phyloP scores from a whole-genome alignment of 306 rosid species.

The Citrullus colocynthis region DNA sequence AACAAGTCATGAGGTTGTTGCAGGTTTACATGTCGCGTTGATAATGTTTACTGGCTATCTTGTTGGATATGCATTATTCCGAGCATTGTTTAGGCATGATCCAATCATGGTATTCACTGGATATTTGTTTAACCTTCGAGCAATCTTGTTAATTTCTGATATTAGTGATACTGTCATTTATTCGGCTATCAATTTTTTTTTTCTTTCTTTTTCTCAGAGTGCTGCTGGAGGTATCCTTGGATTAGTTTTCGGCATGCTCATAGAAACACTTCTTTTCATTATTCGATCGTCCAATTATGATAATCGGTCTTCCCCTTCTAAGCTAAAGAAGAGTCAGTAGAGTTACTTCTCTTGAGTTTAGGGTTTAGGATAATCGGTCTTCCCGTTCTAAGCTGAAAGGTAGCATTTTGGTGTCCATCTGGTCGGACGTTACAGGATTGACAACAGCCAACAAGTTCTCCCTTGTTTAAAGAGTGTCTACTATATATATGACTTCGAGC shows the following conservation, averaged over 20 bases:
- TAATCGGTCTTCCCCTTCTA: conserved; percentile 30
- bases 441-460: neutral
- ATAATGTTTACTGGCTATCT: conserved; percentile 84
- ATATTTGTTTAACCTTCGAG: neutral
- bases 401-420: neutral
- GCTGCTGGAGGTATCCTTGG: conserved; percentile 90
- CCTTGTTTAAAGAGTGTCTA: neutral
- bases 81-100: conserved; percentile 67
- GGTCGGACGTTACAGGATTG: neutral
- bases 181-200: neutral
- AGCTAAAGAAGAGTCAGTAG: conserved; percentile 59
- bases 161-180: neutral
- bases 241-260: conserved; percentile 75
- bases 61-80: conserved; percentile 63
- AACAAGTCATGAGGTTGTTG: neutral
- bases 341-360: neutral
- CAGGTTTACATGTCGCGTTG: conserved; percentile 76
- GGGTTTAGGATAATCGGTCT: conserved; percentile 12
- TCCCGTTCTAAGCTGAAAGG: conserved; percentile 22
- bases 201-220: conserved; percentile 29
- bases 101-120: conserved; percentile 49
- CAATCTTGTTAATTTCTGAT: neutral
- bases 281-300: conserved; percentile 33
- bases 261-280: conserved; percentile 86
- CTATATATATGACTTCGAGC: too few species aligned